Evolutionary conservation across 2,329 filamentous ascomycete species (phyloP), one percentile per base, ranked within the genome.

Genomic region (Dryadomyces quercivorus): DNA sequence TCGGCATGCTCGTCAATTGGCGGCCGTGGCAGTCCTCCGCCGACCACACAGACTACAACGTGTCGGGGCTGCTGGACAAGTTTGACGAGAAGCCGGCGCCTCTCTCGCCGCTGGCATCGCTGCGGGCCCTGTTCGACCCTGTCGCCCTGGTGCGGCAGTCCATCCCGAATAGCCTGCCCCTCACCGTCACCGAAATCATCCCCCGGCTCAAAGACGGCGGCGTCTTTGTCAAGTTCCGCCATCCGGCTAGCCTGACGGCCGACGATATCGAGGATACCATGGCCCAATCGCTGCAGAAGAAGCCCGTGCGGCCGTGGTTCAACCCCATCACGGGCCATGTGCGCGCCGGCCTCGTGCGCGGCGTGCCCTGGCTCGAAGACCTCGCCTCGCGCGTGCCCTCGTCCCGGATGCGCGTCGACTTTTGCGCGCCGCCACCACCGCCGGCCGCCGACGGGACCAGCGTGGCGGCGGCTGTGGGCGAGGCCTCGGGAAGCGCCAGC

Each of bases 291-390:
- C 73, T 97, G 1, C 72, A 77, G 55, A 74, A 88, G 57, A 76
- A 84, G 16, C 85, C 85, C 0, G 79, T 95, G 42, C 88, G 83
- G 57, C 91, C 92, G 2, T 95, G 91, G 87, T 96, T 93, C 73
- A 94, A 85, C 61, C 90, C 90, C 0, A 84, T 95, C 59, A 76
- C 81, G 21, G 71, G 77, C 15, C 38, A 56, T 38, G 84, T 95
- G 55, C 78, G 80, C 50, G 82, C 83, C 3, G 82, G 82, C 22
- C 72, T 90, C 7, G 93, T 98, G 2, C 76, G 81, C 54, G 93
- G 93, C 10, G 81, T 84, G 21, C 93, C 93, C 0, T 98, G 93
- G 93, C 78, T 97, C 2, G 93, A 97, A 64, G 93, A 98, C 65
- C 72, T 98, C 31, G 86, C 89, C 61, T 60, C 58, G 55, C 81